phyloP scores from a whole-genome alignment of 2,329 filamentous ascomycete species.

The Coniochaeta ligniaria region DNA sequence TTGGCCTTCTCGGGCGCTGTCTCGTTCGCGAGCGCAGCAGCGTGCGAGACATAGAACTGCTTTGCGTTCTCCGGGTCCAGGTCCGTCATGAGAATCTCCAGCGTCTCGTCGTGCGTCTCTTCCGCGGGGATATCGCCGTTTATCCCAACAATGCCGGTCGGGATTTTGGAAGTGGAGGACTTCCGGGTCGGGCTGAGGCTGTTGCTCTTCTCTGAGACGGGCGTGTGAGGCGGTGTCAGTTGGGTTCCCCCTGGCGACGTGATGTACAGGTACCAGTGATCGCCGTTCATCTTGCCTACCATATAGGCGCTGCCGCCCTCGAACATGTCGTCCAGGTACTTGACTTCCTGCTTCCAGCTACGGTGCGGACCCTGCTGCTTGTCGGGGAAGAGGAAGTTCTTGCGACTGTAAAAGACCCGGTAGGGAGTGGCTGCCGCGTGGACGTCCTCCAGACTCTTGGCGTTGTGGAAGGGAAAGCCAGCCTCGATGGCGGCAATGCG shows the following conservation, averaged over 20 bases:
- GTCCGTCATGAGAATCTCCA: conserved; percentile 68
- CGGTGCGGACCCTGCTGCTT: conserved; percentile 90
- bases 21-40: conserved; percentile 83
- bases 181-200: conserved; percentile 25
- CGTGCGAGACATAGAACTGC: conserved; percentile 63
- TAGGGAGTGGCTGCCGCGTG: conserved; percentile 79
- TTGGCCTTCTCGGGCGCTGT: conserved; percentile 63
- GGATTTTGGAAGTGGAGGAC: conserved; percentile 37
- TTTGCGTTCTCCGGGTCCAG: conserved; percentile 61
- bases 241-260: conserved; percentile 69
- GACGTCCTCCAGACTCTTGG: conserved; percentile 57
- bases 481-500: conserved; percentile 84
- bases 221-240: conserved; percentile 77
- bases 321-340: conserved; percentile 86
- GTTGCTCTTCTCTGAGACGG: conserved; percentile 40
- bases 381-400: conserved; percentile 95
- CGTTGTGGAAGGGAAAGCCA: conserved; percentile 79
- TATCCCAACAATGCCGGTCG: conserved; percentile 34
- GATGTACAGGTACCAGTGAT: conserved; percentile 98
- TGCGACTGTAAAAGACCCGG: conserved; percentile 96
- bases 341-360: conserved; percentile 96
- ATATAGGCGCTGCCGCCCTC: conserved; percentile 93
- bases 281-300: conserved; percentile 99
- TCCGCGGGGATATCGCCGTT: conserved; percentile 32
- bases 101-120: conserved; percentile 63